Conservation (phyloP, 202 grass and related monocot genomes). For the Carex arenaria region DNA sequence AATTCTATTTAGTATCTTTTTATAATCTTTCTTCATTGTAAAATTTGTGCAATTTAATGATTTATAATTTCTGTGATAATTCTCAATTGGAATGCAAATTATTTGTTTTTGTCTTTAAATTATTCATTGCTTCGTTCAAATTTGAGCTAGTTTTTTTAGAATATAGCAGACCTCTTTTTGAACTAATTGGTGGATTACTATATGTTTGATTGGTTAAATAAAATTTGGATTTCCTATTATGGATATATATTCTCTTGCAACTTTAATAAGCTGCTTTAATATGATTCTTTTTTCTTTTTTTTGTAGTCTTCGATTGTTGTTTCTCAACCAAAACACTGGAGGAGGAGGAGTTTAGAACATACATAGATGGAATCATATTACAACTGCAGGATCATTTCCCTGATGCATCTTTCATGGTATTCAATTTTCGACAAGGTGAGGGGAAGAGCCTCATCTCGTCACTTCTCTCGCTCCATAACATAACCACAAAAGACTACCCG, state of each 20-base stretch:
- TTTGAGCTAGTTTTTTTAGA: not conserved
- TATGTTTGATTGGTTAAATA: not conserved
- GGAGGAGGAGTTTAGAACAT: constrained; percentile 61
- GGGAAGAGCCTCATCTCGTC: constrained; percentile 47
- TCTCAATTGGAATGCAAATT: not conserved
- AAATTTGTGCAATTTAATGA: not conserved
- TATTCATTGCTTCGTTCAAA: not conserved
- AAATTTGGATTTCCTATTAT: not conserved
- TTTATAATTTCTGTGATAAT: not conserved
- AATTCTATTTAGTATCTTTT: not conserved
- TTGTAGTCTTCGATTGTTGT: constrained; percentile 92
- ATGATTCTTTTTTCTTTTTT: not conserved
- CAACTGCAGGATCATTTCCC: constrained; percentile 65
- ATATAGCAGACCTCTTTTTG: not conserved
- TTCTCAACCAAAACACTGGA: constrained; percentile 79
- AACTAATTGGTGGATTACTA: no score
- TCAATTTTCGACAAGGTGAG: constrained; percentile 66
- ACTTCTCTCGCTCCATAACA: constrained; percentile 57
- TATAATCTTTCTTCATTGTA: not conserved
- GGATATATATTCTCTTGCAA: not conserved
- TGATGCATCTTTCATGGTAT: constrained; percentile 71
- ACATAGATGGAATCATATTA: constrained; percentile 54
- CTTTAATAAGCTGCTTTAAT: constrained; percentile 12
- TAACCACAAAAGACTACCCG: constrained; percentile 67
- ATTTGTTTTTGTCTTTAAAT: not conserved